These are phyloP conservation scores for Peronosclerospora sorghi DNA, from an alignment of 352 stramenopile genomes.

Conservation along the genomic window DNA sequence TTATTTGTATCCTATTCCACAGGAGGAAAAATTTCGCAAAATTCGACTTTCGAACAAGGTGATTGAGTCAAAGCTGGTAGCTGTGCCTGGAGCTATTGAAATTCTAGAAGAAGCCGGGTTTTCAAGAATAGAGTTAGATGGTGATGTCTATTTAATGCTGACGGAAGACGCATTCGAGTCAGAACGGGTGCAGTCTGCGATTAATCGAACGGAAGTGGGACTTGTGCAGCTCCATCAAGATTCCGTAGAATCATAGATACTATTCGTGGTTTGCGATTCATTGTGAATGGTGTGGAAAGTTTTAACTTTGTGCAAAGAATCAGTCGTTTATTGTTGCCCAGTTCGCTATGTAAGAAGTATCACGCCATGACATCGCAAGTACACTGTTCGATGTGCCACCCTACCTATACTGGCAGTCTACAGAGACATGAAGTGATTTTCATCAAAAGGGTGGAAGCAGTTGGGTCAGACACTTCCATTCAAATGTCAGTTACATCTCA, in stretches of 20 bases:
- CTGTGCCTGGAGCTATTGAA: slow-evolving; percentile 40
- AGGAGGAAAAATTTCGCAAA: slow-evolving; percentile 69
- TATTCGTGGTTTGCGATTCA: too few species aligned
- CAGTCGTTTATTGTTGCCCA: too few species aligned
- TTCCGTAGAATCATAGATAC: too few species aligned
- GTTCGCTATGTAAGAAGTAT: too few species aligned
- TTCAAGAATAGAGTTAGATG: slow-evolving; percentile 22
- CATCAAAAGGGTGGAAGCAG: too few species aligned
- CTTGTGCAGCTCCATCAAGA: slow-evolving; percentile 59
- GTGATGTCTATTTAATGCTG: slow-evolving; percentile 55
- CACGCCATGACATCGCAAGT: too few species aligned
- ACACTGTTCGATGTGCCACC: too few species aligned
- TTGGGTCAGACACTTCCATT: too few species aligned
- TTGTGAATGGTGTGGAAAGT: too few species aligned
- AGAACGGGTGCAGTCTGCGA: slow-evolving; percentile 38
- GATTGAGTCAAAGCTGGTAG: slow-evolving; percentile 58
- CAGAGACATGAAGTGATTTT: too few species aligned
- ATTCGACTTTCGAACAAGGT: slow-evolving; percentile 44
- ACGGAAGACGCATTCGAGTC: slow-evolving; percentile 20
- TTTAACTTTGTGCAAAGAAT: too few species aligned
- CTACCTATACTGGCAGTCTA: too few species aligned
- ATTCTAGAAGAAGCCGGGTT: slow-evolving; percentile 54
- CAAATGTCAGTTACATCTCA: slow-evolving; percentile 9
- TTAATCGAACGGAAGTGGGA: slow-evolving; percentile 54
- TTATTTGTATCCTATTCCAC: slow-evolving; percentile 1